phyloP scores from a whole-genome alignment of 345 rosid species.

The Iberis pinnata region DNA sequence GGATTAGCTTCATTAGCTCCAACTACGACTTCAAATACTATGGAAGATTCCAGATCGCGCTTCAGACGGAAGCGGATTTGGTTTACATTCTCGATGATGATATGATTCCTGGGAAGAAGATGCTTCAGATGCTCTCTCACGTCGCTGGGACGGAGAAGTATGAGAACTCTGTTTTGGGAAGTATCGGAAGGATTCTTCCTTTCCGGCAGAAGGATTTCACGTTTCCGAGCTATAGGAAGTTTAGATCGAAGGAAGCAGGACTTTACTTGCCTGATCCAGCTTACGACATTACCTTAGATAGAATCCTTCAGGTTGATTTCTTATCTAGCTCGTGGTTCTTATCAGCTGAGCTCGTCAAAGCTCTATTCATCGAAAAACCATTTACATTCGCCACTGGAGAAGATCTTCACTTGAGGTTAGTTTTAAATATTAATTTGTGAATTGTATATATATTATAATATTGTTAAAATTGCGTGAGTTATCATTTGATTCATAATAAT shows the following conservation, averaged over 20 bases:
- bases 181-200: conserved; percentile 94
- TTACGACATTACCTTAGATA: conserved; percentile 68
- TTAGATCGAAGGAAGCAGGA: conserved; percentile 89
- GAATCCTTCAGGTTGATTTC: conserved; percentile 90
- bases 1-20: conserved; percentile 88
- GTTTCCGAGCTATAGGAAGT: conserved; percentile 94
- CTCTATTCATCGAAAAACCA: conserved; percentile 81
- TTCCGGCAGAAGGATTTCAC: conserved; percentile 87
- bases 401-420: conserved; percentile 92
- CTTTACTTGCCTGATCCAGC: conserved; percentile 97
- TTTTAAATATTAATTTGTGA: neutral
- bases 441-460: neutral
- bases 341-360: conserved; percentile 82
- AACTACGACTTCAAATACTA: conserved; percentile 94
- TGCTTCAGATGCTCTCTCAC: conserved; percentile 88
- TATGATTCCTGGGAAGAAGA: conserved; percentile 91
- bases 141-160: conserved; percentile 96
- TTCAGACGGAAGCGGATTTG: conserved; percentile 87
- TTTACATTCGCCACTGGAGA: conserved; percentile 92
- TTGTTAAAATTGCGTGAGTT: neutral
- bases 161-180: conserved; percentile 81
- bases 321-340: conserved; percentile 97
- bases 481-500: neutral
- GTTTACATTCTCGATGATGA: conserved; percentile 85
- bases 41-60: conserved; percentile 92